Base-by-base conservation (phyloP, 345 rosid genomes). In the Eutrema yunnanense region DNA sequence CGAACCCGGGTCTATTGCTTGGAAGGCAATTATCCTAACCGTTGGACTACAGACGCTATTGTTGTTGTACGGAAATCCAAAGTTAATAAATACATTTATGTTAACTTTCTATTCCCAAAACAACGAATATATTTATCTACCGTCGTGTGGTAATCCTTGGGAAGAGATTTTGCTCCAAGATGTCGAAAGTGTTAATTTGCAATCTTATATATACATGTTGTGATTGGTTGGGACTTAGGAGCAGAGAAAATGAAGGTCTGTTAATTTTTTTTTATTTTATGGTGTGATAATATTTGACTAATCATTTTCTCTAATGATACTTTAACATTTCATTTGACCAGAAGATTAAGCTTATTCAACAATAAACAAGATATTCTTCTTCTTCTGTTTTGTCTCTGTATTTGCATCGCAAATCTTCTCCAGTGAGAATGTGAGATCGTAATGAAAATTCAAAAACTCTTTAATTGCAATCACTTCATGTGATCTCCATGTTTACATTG, bases 1-100 rank as follows among this genome's bases (percentile, higher is more conserved):
- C 94, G 92, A 86, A 86, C 87, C 93, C 87, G 86, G 90, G 84
- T 85, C 89, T 90, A 86, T 87, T 87, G 84, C 84, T 87, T 86
- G 90, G 93, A 86, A 86, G 96, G 87, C 89, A 84, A 87, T 82
- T 85, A 87, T 90, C 92, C 88, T 90, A 72, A 70, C 82, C 79
- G 82, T 79, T 74, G 78, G 81, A 78, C 78, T 73, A 78, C 81
- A 78, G 69, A 78, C 81, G 78, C 81, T 62, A 0, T 9, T 13
- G 16, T 43, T 22, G 26, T 1, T 1, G 22, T 22, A 22, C 0
- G 1, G 22, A 1, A 22, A 22, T 1, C 1, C 22, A 22, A 22
- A 22, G 22, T 22, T 22, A 22, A 22, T 22, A 22, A 22, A 22
- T 22, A 22, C 0, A 22, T 22, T 22, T 22, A 22, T 0, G 22